Conservation (phyloP, 192 early-diverging fungal species). For the Cetraspora pellucida region DNA sequence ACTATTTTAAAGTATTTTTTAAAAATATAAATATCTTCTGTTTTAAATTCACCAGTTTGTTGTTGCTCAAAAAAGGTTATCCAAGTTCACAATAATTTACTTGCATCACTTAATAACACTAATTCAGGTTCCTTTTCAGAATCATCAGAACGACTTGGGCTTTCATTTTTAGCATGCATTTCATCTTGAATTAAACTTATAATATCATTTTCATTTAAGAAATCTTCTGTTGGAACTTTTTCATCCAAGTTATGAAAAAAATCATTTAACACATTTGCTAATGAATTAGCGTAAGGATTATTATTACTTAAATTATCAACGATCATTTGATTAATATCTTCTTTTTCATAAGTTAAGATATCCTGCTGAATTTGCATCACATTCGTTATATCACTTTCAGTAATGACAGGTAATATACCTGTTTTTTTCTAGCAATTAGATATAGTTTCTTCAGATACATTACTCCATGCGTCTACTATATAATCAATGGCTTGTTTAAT, state of each 20-base stretch:
- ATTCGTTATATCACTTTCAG: not conserved
- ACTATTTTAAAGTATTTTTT: not conserved
- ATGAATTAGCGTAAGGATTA: not conserved
- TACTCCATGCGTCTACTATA: not conserved
- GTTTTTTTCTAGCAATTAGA: conserved; percentile 13
- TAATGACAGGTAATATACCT: not conserved
- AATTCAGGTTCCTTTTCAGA: no score
- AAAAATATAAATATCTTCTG: not conserved
- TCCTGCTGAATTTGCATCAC: conserved; percentile 2
- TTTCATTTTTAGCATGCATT: no score
- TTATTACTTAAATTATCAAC: not conserved
- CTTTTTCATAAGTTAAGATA: not conserved
- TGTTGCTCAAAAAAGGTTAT: no score
- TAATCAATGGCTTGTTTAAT: conserved; percentile 2
- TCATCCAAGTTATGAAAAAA: not conserved
- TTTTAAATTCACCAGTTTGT: no score
- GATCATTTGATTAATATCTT: not conserved
- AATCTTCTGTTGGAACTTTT: not conserved
- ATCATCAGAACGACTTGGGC: no score
- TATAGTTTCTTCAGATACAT: not conserved
- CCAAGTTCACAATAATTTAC: no score
- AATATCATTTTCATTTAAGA: not conserved
- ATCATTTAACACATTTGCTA: not conserved
- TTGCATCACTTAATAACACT: no score
- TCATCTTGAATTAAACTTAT: not conserved